Base-by-base conservation (phyloP, 306 rosid genomes). In the Morella rubra region DNA sequence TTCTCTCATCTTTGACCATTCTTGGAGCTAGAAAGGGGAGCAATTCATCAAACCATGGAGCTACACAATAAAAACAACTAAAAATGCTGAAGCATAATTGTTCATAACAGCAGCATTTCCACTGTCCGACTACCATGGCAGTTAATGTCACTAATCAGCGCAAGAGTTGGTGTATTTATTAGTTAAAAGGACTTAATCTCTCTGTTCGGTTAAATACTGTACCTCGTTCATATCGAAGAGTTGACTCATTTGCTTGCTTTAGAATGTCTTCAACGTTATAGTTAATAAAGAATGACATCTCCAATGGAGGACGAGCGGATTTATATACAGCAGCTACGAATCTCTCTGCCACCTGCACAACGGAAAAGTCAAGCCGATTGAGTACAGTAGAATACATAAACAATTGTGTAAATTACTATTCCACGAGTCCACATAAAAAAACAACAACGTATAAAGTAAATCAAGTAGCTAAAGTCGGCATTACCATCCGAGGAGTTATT, bases 281-380 rank as follows among this genome's bases (percentile, higher is more conserved):
- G 82, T 85, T 77, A 79, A 92, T 94, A 68, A 94, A 92, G 81
- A 94, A 92, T 27, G 96, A 88, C 98, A 94, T 92, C 52, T 84
- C 67, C 18, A 87, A 55, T 68, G 90, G 78, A 7, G 93, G 85
- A 68, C 83, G 73, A 41, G 74, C 79, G 56, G 95, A 94, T 79
- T 86, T 87, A 19, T 74, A 75, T 51, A 90, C 85, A 62, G 95
- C 93, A 18, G 82, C 84, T 76, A 89, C 77, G 67, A 91, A 86
- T 49, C 87, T 68, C 85, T 87, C 96, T 8, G 93, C 97, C 69
- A 92, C 95, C 98, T 94, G 73, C 71, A 72, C 64, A 82, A 59
- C 12, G 60, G 44, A 70, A 74, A 74, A 41, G 46, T 62, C n/a
- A 54, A 45, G 69, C n/a, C 53, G 37, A 32, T 32, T 32, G 37